Base-by-base conservation (phyloP, 2,329 filamentous ascomycete species). In the Neofusicoccum umdonicola region DNA sequence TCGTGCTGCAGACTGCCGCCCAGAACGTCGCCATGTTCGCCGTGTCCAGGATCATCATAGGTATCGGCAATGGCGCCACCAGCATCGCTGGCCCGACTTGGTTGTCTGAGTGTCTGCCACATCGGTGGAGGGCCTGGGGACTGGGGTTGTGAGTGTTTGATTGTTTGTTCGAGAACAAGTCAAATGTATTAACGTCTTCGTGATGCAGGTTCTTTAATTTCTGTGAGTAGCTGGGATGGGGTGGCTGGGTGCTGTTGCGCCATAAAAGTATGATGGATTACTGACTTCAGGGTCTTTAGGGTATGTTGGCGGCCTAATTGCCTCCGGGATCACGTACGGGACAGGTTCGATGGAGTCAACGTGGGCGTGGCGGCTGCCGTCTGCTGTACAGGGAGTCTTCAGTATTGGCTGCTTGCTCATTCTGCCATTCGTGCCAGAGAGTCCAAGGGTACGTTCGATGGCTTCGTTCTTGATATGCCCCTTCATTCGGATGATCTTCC, bases 1-100 rank as follows among this genome's bases (percentile, higher is more conserved):
- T 82, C 19, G 69, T 82, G 9, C 70, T 84, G 12, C 83, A 84
- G 69, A 77, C 79, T 0, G 79, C 81, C 0, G 78, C 83, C 0
- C 81, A 85, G 67, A 79, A 84, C 62, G 80, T 83, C 4, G 80
- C 78, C 64, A 84, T 84, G 82, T 85, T 85, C 68, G 77, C 82
- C 35, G 66, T 80, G 12, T 77, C 75, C 0, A 76, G 84, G 13
- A 77, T 84, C 31, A 72, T 85, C 3, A 71, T 85, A 3, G 83
- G 83, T 0, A 74, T 83, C 31, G 83, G 82, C 2, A 73, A 69
- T 4, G 77, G 75, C 2, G 71, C 81, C 8, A 78, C 80, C 1
- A 77, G 75, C 12, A 77, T 82, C 17, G 79, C 80, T 0, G 82
- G 77, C 1, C 77, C 78, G 0, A 79, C 83, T 0, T 83, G 82